These are phyloP conservation scores for Tilletia setariae DNA, from an alignment of 1,284 basidiomycete species.

Conservation along the genomic window DNA sequence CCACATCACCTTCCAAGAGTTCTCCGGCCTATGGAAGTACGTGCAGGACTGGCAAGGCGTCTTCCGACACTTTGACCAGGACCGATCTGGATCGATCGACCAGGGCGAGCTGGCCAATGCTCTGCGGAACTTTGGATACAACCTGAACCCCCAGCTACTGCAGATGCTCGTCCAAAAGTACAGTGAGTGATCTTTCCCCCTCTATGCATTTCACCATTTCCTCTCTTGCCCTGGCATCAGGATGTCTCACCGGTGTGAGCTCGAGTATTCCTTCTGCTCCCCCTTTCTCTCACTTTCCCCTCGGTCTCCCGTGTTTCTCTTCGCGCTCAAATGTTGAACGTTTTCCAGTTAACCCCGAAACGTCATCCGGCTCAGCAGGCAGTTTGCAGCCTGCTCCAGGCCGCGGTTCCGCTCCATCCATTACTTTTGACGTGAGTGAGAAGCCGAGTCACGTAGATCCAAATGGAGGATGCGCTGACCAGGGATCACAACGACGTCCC, in stretches of 20 bases:
- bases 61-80: constrained; percentile 70
- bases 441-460: no score
- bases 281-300: no score
- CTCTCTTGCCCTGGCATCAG: not conserved
- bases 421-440: constrained; percentile 31
- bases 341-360: constrained; percentile 15
- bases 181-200: constrained; percentile 32
- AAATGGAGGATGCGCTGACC: no score
- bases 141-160: constrained; percentile 36
- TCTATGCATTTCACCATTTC: not conserved
- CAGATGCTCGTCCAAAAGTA: constrained; percentile 41
- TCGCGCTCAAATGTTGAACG: constrained; percentile 12
- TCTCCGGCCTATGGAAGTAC: constrained; percentile 30
- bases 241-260: no score
- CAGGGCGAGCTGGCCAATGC: constrained; percentile 76
- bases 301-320: not conserved
- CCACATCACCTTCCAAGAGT: constrained; percentile 46
- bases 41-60: constrained; percentile 47
- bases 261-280: no score
- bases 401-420: constrained; percentile 21
- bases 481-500: no score
- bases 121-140: constrained; percentile 40
- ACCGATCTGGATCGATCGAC: constrained; percentile 96
- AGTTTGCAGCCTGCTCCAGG: constrained; percentile 19
- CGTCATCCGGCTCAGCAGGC: constrained; percentile 14